Evolutionary conservation across 306 rosid species (phyloP).

Genomic region (Prosopis cineraria): DNA sequence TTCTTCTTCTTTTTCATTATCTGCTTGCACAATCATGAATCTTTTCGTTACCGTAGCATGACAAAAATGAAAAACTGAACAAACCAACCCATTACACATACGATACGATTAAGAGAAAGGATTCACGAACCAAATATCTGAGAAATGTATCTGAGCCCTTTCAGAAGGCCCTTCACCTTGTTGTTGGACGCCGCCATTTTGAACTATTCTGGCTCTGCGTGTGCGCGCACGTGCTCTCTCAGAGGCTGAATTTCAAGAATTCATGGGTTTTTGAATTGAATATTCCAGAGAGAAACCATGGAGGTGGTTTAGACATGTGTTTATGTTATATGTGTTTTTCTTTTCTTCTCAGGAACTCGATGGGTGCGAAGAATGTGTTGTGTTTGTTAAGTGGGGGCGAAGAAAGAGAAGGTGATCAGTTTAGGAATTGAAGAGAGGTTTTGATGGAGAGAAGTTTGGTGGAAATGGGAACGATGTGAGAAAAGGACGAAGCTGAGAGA

Average conservation of each 20-base stretch:
- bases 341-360: slow-evolving; percentile 5
- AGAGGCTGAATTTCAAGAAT: too few relatives aligned
- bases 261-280: slow-evolving; percentile 22
- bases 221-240: too few relatives aligned
- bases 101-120: not conserved
- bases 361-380: not conserved
- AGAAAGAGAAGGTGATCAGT: slow-evolving; percentile 34
- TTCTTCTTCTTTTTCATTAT: slow-evolving; percentile 68
- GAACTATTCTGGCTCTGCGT: slow-evolving; percentile 16
- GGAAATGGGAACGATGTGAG: slow-evolving; percentile 37
- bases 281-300: slow-evolving; percentile 28
- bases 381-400: slow-evolving; percentile 20
- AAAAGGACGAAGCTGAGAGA: slow-evolving; percentile 36
- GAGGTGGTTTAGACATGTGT: not conserved
- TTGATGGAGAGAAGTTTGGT: slow-evolving; percentile 41
- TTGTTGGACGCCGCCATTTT: slow-evolving; percentile 50
- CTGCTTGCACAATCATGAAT: slow-evolving; percentile 39
- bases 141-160: slow-evolving; percentile 86
- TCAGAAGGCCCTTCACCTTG: slow-evolving; percentile 91
- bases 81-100: not conserved
- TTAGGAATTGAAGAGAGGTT: slow-evolving; percentile 27
- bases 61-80: not conserved
- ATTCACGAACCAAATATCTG: slow-evolving; percentile 79
- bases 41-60: not conserved
- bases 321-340: not conserved